Conservation (phyloP, 2,329 filamentous ascomycete species). For the Hortaea sp. region DNA sequence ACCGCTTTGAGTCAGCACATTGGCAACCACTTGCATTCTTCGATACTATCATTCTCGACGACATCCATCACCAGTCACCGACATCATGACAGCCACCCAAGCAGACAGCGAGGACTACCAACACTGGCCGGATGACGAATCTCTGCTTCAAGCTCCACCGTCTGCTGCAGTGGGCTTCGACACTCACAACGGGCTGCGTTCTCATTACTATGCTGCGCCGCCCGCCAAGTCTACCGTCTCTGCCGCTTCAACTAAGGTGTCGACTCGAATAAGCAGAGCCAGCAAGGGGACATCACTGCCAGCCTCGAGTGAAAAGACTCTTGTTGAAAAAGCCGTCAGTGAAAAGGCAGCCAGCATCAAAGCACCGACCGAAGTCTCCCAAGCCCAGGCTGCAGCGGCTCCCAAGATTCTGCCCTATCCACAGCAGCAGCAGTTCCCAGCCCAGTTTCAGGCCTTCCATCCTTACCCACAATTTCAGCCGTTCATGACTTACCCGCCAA, state of each 20-base stretch:
- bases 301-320: too few species aligned
- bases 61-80: neutral
- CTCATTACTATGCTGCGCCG: conserved; percentile 15
- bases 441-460: neutral
- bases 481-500: conserved; percentile 2
- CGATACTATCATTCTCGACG: neutral
- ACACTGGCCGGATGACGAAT: conserved; percentile 22
- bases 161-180: conserved; percentile 14
- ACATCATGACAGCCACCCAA: conserved; percentile 1
- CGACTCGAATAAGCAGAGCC: neutral
- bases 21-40: conserved; percentile 1
- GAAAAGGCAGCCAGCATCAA: neutral
- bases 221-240: conserved; percentile 8
- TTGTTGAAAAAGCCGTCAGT: too few species aligned
- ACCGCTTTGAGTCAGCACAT: neutral
- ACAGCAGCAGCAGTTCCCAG: neutral
- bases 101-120: conserved; percentile 15
- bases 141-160: conserved; percentile 3
- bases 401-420: conserved; percentile 5
- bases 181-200: conserved; percentile 20
- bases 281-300: neutral
- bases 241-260: conserved; percentile 3
- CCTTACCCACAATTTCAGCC: conserved; percentile 2
- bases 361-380: neutral
- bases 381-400: neutral